phyloP scores from a whole-genome alignment of 78 protist genomes.

The Diacronema lutheri region DNA sequence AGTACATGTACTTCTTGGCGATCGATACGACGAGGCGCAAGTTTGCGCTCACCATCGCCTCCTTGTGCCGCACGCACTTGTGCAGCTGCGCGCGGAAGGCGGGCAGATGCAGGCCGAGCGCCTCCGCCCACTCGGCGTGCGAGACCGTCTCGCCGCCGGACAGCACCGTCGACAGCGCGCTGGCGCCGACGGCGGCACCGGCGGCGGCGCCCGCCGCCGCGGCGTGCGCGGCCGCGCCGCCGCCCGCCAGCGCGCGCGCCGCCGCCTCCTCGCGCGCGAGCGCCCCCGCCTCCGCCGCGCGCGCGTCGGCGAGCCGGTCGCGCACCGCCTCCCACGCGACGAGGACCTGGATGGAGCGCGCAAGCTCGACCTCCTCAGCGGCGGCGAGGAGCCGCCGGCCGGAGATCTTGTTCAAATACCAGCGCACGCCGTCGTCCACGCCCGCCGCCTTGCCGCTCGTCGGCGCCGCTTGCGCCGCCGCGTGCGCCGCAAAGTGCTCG shows the following conservation, averaged over 20 bases:
- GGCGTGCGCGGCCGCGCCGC: too few relatives aligned
- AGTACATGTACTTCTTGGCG: constrained; percentile 5
- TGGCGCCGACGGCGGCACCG: too few relatives aligned
- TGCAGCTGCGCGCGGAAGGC: not conserved
- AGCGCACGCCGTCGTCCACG: not conserved
- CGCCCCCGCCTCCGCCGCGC: too few relatives aligned
- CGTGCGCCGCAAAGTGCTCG: too few relatives aligned
- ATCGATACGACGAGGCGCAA: constrained; percentile 25
- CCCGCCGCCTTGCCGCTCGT: too few relatives aligned
- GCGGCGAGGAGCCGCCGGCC: constrained; percentile 1
- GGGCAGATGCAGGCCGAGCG: not conserved
- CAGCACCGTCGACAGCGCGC: too few relatives aligned
- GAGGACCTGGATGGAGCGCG: not conserved
- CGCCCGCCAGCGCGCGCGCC: too few relatives aligned
- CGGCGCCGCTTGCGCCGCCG: too few relatives aligned
- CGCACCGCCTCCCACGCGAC: not conserved
- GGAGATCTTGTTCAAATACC: not conserved
- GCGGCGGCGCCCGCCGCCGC: too few relatives aligned
- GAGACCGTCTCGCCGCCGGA: not conserved
- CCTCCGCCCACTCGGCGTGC: not conserved
- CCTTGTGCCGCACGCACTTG: not conserved
- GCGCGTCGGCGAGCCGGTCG: not conserved
- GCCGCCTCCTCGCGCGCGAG: too few relatives aligned
- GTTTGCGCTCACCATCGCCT: not conserved
- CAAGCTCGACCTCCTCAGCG: not conserved